Evolutionary conservation across 768 basidiomycete species (phyloP), one percentile per base, ranked within the genome.

Genomic region (Boletus reticuloceps): DNA sequence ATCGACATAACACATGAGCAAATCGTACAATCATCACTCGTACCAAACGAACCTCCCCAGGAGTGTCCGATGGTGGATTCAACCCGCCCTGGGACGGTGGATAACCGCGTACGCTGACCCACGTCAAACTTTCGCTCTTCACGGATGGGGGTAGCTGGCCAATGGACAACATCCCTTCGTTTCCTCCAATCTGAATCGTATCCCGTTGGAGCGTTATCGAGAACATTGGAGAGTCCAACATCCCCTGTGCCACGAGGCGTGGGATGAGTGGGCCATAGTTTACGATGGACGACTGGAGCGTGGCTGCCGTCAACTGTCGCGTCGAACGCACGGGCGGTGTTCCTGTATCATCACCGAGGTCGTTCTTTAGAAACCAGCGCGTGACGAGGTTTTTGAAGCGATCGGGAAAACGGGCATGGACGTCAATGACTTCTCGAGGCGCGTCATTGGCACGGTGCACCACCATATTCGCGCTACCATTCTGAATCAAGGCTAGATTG

Each of bases 131-230:
- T 10, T 77, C 74, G 8, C 73, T 72, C 9, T 68, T 58, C 3
- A 88, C 74, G 2, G 77, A 77, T 0, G 62, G 55, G 4, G 88
- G 89, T 8, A 90, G 73, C 49, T 78, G 81, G 6, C 90, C 90
- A 20, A 91, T 74, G 50, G 82, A 86, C 37, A 91, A 68, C 54
- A 81, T 67, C 3, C 89, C 88, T 14, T 77, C 71, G 53, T 88
- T 87, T 1, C 86, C 86, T 1, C 86, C 85, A n/a, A 87, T 72
- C 38, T 86, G 79, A 17, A 89, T 69, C 0, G 82, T 74, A 58
- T 89, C 82, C 36, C 90, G 82, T 62, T 92, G 89, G 12, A 92
- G 73, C 0, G 83, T 77, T 14, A 89, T 75, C 16, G 78, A 71
- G 51, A 85, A 80, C 73, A 82, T 74, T 0, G 85, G 82, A 19